Conservation (phyloP, 805 yeast genomes). For the Candida ulmi region DNA sequence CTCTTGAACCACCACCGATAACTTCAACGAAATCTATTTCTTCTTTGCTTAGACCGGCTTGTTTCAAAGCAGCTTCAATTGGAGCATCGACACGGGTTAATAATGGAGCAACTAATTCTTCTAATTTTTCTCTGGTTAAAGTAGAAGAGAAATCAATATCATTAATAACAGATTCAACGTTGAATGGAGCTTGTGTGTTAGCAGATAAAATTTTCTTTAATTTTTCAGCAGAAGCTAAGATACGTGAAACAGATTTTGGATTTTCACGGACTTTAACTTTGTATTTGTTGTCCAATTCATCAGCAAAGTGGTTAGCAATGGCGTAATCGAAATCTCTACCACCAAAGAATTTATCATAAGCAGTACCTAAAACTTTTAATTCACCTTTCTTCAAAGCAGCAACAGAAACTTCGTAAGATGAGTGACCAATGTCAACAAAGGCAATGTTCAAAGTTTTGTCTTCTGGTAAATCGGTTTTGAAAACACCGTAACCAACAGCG, state of each 20-base stretch:
- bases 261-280: slow-evolving; percentile 88
- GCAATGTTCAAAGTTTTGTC: slow-evolving; percentile 88
- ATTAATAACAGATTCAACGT: slow-evolving; percentile 93
- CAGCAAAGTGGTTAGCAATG: slow-evolving; percentile 90
- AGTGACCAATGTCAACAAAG: slow-evolving; percentile 95
- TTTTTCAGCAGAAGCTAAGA: slow-evolving; percentile 85
- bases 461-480: slow-evolving; percentile 95
- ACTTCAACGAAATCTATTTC: slow-evolving; percentile 90
- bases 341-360: slow-evolving; percentile 94
- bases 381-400: slow-evolving; percentile 95
- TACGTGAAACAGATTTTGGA: slow-evolving; percentile 94
- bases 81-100: slow-evolving; percentile 73
- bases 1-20: slow-evolving; percentile 98
- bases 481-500: slow-evolving; percentile 98
- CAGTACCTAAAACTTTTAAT: slow-evolving; percentile 86
- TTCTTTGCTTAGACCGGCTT: slow-evolving; percentile 64
- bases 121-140: slow-evolving; percentile 86
- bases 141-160: slow-evolving; percentile 93
- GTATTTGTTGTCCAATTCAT: slow-evolving; percentile 85
- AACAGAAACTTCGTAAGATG: slow-evolving; percentile 84
- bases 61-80: slow-evolving; percentile 72
- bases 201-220: slow-evolving; percentile 96
- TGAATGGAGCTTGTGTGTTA: slow-evolving; percentile 89
- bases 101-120: slow-evolving; percentile 80
- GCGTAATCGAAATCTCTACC: slow-evolving; percentile 96